A percentile compares a stretch with the other conserved stretches of the same genome.
Conservation (phyloP, 306 rosid species). For the Gleditsia sinensis region DNA sequence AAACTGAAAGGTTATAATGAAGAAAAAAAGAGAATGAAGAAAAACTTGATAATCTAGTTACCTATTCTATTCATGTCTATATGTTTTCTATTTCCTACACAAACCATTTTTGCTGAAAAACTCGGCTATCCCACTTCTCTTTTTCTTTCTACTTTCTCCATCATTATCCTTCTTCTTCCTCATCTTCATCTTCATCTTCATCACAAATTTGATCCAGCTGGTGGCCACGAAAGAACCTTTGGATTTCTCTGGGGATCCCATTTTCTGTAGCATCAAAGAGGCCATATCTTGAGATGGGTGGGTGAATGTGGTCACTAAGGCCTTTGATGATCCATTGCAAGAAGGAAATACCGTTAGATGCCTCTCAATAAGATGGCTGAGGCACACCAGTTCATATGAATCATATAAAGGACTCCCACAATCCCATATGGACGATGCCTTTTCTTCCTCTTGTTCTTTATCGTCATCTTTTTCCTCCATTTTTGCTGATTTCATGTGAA, state of each 20-base stretch:
- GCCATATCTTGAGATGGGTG: slow-evolving; percentile 14
- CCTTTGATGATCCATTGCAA: slow-evolving; percentile 47
- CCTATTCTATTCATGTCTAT: background rate
- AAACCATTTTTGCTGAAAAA: slow-evolving; percentile 15
- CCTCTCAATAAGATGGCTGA: slow-evolving; percentile 56
- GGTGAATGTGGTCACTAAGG: slow-evolving; percentile 29
- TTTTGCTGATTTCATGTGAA: background rate
- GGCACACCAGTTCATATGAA: slow-evolving; percentile 58
- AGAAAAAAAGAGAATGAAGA: background rate
- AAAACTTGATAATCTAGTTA: background rate
- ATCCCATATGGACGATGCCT: slow-evolving; percentile 56
- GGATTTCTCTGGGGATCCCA: slow-evolving; percentile 18
- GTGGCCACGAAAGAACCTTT: slow-evolving; percentile 22
- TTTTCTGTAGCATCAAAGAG: background rate
- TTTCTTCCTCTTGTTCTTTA: slow-evolving; percentile 24
- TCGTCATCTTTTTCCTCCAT: slow-evolving; percentile 31
- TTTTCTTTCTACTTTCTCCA: slow-evolving; percentile 23
- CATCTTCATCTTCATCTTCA: background rate
- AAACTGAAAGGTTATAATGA: background rate
- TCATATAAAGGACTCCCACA: slow-evolving; percentile 83
- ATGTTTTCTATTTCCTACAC: slow-evolving; percentile 13
- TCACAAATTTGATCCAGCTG: background rate
- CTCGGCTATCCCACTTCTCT: background rate
- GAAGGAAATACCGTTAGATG: slow-evolving; percentile 59
- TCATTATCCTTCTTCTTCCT: slow-evolving; percentile 2